Evolutionary conservation across 495 filamentous ascomycete genomes (phyloP), one percentile per base, ranked within the genome.

Genomic region (Trichodelitschia bisporula): DNA sequence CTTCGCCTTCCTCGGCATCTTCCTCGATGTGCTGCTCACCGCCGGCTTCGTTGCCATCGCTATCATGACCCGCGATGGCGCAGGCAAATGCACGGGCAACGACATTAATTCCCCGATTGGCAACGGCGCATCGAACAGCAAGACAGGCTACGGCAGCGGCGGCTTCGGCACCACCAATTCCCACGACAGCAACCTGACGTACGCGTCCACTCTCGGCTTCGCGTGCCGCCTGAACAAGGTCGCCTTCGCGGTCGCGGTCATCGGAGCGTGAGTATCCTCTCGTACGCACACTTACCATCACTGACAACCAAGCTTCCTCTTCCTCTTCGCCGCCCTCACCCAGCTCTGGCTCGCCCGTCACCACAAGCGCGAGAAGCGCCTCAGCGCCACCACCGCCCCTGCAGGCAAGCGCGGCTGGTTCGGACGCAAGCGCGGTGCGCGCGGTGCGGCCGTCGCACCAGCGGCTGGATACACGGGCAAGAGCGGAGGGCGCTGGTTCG

Each of bases 291-390:
- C 12, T 17, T 38, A 16, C 14, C 13, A 3, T 37, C 21, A 6
- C 39, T 44, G 32, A 41, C 23, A 34, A 3, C 16, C 13, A 18
- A 45, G 42, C 18, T 4, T 41, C 29, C 43, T 46, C 31, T 43
- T 46, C 43, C 17, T 41, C 21, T 26, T 46, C 33, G 40, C 43
- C 18, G 37, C 43, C 14, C 15, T 43, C 27, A 37, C 43, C 20
- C 43, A 78, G 44, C 30, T 72, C 33, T 49, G 59, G 13, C 58
- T 78, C 11, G 61, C 62, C 40, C 69, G 70, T 34, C 57, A 77
- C 47, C 73, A 73, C 53, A 63, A 68, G 43, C 70, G 71, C 43
- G 75, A 86, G 55, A 72, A 72, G 50, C 66, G 72, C 29, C 79
- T 69, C 55, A 77, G 75, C 21, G 77, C 79, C 15, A 62, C 65